These are phyloP conservation scores for Gaertneriomyces semiglobifer DNA, from an alignment of 192 early-diverging fungal genomes.

Conservation along the genomic window DNA sequence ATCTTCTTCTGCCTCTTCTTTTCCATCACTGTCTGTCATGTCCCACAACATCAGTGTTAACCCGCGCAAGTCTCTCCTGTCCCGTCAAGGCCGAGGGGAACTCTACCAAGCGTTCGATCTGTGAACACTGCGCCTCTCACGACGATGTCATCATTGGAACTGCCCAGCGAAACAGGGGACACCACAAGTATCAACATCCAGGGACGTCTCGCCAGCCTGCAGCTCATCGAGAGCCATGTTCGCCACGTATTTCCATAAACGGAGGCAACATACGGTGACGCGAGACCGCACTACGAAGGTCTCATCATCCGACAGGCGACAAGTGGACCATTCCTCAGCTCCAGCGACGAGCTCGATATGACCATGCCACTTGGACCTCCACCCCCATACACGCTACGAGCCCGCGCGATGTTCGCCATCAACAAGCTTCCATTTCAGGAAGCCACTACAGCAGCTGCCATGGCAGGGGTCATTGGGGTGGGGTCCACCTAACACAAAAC, in stretches of 20 bases:
- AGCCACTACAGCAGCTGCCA: too few species aligned
- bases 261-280: neutral
- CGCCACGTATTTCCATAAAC: neutral
- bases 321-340: neutral
- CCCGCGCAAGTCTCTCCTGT: neutral
- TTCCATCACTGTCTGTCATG: neutral
- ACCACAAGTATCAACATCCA: neutral
- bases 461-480: too few species aligned
- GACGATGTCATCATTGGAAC: conserved; percentile 4
- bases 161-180: neutral
- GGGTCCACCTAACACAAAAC: too few species aligned
- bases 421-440: too few species aligned
- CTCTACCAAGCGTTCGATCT: conserved; percentile 1
- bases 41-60: conserved; percentile 2
- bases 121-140: conserved; percentile 5
- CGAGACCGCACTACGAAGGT: neutral
- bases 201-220: neutral
- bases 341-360: conserved; percentile 1
- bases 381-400: too few species aligned
- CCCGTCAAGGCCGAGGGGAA: conserved; percentile 2
- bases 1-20: too few species aligned
- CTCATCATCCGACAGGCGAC: conserved; percentile 1
- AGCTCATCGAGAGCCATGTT: conserved; percentile 3
- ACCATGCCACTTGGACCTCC: conserved; percentile 1
- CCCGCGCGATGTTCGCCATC: too few species aligned